Evolutionary conservation across 2,329 filamentous ascomycete genomes (phyloP), one percentile per base, ranked within the genome.

Genomic region (Cladophialophora chaetospira): DNA sequence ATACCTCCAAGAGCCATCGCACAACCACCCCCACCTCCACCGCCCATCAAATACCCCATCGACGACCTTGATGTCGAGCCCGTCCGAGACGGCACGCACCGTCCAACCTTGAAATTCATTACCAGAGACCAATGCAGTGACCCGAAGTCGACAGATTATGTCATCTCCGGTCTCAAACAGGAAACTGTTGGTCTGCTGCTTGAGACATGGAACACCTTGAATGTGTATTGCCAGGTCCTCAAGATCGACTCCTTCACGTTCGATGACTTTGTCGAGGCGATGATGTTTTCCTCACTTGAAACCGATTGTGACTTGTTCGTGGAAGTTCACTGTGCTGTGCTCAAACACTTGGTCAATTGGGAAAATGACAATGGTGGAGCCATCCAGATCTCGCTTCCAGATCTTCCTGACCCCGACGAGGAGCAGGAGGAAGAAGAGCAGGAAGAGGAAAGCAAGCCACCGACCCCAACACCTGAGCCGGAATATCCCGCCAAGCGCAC

Each of bases 201-300:
- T 21, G 93, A 97, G 73, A 90, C 89, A 0, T 99, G 94, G 94
- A 91, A 97, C 66, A 97, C 92, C 0, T 80, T 99, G 29, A 99
- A 97, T 67, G 93, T 99, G n/a, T 97, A 97, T 70, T 96, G 91
- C 69, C 91, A 96, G 68, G 88, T 97, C 15, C 96, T 96, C 69
- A 85, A 90, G 68, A 80, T 99, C 23, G 94, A 99, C 72, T 97
- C 93, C 0, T 99, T 99, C 47, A 97, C 93, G 0, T 95, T 97
- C 67, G 94, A 99, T 70, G 94, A 99, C 71, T 97, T 92, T 67
- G 81, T 96, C 3, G 88, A 97, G 70, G 88, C 92, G 0, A 86
- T 99, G 79, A 82, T 86, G 46, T 87, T 92, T 56, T 82, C 88
- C 0, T 91, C 86, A 0, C 82, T 87, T 29, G 85, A 90, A 19